These are phyloP conservation scores for Penicillium sp. DNA, from an alignment of 2,329 filamentous ascomycete genomes.

Conservation along the genomic window DNA sequence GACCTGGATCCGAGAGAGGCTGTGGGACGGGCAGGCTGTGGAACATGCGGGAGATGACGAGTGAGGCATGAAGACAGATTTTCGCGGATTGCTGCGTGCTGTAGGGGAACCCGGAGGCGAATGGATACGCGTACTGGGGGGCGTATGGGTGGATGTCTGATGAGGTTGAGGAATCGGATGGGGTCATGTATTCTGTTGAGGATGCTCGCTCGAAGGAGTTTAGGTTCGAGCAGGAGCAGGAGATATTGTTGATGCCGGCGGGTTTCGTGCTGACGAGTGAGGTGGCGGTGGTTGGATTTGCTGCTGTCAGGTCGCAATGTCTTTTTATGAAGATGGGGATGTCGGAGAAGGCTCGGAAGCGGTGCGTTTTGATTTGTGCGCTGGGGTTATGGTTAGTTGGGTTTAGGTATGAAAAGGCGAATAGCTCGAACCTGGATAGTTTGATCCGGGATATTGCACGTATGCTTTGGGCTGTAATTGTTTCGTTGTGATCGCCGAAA, in stretches of 20 bases:
- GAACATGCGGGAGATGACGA: constrained; percentile 44
- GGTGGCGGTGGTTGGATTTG: constrained; percentile 19
- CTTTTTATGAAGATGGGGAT: constrained; percentile 47
- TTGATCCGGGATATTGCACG: constrained; percentile 45
- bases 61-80: constrained; percentile 41
- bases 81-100: constrained; percentile 42
- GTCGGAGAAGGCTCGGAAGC: constrained; percentile 48
- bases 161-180: constrained; percentile 33
- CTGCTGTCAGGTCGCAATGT: constrained; percentile 45
- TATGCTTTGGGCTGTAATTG: constrained; percentile 40
- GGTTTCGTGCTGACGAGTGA: constrained; percentile 14
- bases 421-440: constrained; percentile 37
- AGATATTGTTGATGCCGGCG: constrained; percentile 27
- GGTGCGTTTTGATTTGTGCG: constrained; percentile 47
- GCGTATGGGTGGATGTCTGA: constrained; percentile 30
- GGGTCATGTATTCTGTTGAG: constrained; percentile 33
- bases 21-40: constrained; percentile 39
- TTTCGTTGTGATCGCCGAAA: constrained; percentile 33
- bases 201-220: constrained; percentile 29
- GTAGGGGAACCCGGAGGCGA: constrained; percentile 41
- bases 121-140: constrained; percentile 28
- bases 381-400: constrained; percentile 25
- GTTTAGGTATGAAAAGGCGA: not conserved
- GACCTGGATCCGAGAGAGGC: constrained; percentile 23
- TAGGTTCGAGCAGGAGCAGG: constrained; percentile 35